Base-by-base conservation (phyloP, 2,329 filamentous ascomycete genomes). In the Kalaharituber pfeilii region DNA sequence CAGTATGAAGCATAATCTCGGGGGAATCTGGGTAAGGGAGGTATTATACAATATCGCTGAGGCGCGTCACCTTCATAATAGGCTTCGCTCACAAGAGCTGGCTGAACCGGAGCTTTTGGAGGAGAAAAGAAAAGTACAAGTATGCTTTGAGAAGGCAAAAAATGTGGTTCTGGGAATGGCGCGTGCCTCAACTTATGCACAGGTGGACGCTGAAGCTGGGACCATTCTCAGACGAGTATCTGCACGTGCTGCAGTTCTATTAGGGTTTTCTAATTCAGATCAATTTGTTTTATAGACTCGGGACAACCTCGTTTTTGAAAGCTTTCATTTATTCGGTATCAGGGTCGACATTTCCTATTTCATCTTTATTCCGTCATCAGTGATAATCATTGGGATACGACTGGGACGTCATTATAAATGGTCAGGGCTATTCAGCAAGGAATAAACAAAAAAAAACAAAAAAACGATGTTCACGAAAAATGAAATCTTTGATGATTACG, bases 41-140 rank as follows among this genome's bases (percentile, higher is more conserved):
- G 82, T 94, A 18, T 77, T 95, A 54, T 94, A 94, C 69, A 91
- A 85, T 0, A 82, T 94, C 60, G 85, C 84, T 7, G 78, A 94
- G 53, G 80, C 84, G 15, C 80, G 86, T 25, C 79, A 88, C 58
- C 73, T 87, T 22, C 5, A 47, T 22, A 47, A 20, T 15, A 47
- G 25, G 42, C 24, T 47, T 47, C 42, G 25, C 13, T 24, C 42
- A n/a, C 11, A 45, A 11, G 13, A n/a, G 15, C 22, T 5, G 15
- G 25, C n/a, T 11, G 20, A 11, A 45, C 15, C 33, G 5, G 33
- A 39, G 20, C 5, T 8, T 15, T 15, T 39, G 33, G 33, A 39
- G 33, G 33, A 39, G 13, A 39, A 39, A 18, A 18, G 13, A 39
- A 39, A 39, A 39, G 13, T 39, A 18, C 13, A 39, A 39, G 33